A percentile compares a stretch with the other conserved stretches of the same genome.
phyloP scores from a whole-genome alignment of 805 yeast genomes.

The Wickerhamiella azymoides region DNA sequence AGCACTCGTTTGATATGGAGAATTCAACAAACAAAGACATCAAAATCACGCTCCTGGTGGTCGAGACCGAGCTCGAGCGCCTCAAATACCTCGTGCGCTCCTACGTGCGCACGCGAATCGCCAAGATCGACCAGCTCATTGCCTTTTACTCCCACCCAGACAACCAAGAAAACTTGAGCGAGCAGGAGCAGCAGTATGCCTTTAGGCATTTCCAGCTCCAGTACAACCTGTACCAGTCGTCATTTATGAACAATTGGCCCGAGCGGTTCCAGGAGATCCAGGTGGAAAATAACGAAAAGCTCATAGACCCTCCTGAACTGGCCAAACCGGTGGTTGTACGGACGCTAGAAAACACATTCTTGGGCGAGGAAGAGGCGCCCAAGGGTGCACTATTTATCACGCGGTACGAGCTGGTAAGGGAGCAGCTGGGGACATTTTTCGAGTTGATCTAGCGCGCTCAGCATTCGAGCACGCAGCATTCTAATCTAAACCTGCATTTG shows the following conservation, averaged over 20 bases:
- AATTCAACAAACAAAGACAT: conserved; percentile 18
- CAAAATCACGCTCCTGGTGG: conserved; percentile 36
- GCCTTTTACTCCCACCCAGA: conserved; percentile 41
- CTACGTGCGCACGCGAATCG: conserved; percentile 62
- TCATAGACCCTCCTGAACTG: conserved; percentile 71
- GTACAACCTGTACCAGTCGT: conserved; percentile 48
- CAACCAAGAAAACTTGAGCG: conserved; percentile 12
- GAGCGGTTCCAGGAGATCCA: conserved; percentile 56
- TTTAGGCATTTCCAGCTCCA: conserved; percentile 46
- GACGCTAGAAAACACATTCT: conserved; percentile 29
- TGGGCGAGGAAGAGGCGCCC: conserved; percentile 36
- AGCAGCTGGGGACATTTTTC: conserved; percentile 10
- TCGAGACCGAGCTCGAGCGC: conserved; percentile 86
- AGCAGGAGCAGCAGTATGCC: conserved; percentile 12
- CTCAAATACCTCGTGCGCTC: conserved; percentile 68
- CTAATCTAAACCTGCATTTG: no score
- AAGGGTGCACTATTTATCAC: conserved; percentile 62
- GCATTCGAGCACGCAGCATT: no score
- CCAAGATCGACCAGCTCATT: conserved; percentile 55
- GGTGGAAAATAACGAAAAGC: conserved; percentile 47
- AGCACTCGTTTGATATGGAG: conserved; percentile 64
- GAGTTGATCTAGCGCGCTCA: conserved; percentile 11
- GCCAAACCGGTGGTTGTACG: conserved; percentile 65
- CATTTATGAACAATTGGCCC: conserved; percentile 58
- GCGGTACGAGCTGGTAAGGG: conserved; percentile 41